Conservation (phyloP, 2,329 filamentous ascomycete genomes). For the Ampelomyces quisqualis region DNA sequence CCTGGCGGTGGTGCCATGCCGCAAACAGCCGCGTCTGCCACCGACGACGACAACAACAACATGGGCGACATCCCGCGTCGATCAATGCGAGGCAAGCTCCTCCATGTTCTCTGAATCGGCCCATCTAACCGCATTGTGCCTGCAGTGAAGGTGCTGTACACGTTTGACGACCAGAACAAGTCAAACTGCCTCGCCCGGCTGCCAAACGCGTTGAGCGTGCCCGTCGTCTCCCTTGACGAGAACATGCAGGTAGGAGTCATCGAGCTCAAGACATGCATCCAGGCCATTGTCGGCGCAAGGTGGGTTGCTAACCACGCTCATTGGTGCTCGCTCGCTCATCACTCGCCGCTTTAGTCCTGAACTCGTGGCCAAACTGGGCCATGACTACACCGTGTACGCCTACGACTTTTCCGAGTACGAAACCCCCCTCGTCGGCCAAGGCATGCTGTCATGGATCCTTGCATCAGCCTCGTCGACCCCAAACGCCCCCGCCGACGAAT, state of each 20-base stretch:
- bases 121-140: slow-evolving; percentile 18
- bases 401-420: slow-evolving; percentile 96
- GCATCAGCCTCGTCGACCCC: slow-evolving; percentile 59
- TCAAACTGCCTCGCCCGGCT: slow-evolving; percentile 86
- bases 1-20: slow-evolving; percentile 26
- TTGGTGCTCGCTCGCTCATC: slow-evolving; percentile 9
- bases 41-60: slow-evolving; percentile 31
- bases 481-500: slow-evolving; percentile 58
- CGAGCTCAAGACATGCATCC: slow-evolving; percentile 81
- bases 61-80: slow-evolving; percentile 40
- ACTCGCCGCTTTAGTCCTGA: slow-evolving; percentile 69
- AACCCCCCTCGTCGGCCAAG: slow-evolving; percentile 89
- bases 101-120: slow-evolving; percentile 7
- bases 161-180: slow-evolving; percentile 85
- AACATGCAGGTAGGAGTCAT: slow-evolving; percentile 79
- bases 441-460: slow-evolving; percentile 85
- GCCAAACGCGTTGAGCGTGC: slow-evolving; percentile 75
- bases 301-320: slow-evolving; percentile 35
- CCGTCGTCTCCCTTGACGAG: slow-evolving; percentile 79
- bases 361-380: slow-evolving; percentile 68
- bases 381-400: slow-evolving; percentile 95
- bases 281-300: slow-evolving; percentile 70
- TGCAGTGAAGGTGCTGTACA: slow-evolving; percentile 93
- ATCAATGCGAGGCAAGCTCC: slow-evolving; percentile 50
- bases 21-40: slow-evolving; percentile 19